These are phyloP conservation scores for Boletus reticulatus DNA, from an alignment of 768 basidiomycete genomes.

Conservation along the genomic window DNA sequence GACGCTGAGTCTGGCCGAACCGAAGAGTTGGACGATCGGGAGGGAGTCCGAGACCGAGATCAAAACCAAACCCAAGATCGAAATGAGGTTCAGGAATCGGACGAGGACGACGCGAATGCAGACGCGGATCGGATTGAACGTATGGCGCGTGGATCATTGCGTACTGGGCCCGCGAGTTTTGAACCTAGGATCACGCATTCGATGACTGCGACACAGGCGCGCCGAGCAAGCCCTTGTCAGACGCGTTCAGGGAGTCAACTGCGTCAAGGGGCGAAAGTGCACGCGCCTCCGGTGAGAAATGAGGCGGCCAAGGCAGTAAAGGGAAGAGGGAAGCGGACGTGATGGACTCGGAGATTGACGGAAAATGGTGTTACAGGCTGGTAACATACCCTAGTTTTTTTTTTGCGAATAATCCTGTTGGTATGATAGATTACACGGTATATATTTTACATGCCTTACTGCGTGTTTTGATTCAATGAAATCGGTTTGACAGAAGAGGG, in stretches of 20 bases:
- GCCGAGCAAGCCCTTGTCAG: constrained; percentile 1
- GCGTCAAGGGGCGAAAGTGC: constrained; percentile 11
- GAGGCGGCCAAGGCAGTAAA: constrained; percentile 7
- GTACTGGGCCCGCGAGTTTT: background rate
- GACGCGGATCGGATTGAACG: constrained; percentile 13
- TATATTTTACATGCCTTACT: no score
- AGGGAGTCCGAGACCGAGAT: no score
- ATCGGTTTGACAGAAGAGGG: no score
- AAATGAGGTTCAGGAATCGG: background rate
- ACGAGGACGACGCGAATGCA: background rate
- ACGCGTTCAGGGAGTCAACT: constrained; percentile 4
- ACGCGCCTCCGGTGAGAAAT: constrained; percentile 16
- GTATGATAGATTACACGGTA: no score
- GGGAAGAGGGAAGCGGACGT: background rate
- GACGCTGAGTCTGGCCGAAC: no score
- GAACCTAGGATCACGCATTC: constrained; percentile 10
- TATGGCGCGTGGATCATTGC: constrained; percentile 12
- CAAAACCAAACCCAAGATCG: background rate
- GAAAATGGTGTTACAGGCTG: no score
- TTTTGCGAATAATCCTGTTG: no score
- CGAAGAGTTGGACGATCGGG: background rate
- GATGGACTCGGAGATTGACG: background rate
- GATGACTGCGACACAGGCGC: background rate
- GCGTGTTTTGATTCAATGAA: no score
- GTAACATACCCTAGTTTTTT: no score